These are phyloP conservation scores for Plasmodium gallinaceum DNA, from an alignment of 169 alveolate species.

Conservation along the genomic window DNA sequence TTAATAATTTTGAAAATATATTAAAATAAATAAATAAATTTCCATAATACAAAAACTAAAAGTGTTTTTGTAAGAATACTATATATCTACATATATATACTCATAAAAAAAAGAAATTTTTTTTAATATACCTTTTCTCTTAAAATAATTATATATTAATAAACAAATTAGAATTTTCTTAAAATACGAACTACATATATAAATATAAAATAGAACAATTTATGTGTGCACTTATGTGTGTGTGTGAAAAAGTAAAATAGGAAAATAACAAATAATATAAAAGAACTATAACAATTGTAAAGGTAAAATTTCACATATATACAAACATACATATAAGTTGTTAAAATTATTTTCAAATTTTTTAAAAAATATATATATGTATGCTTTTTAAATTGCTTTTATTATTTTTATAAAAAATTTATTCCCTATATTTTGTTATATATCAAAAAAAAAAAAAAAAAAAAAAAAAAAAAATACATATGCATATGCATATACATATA, in stretches of 20 bases:
- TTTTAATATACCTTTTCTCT: neutral
- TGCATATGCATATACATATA: too few relatives aligned
- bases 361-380: neutral
- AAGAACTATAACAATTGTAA: neutral
- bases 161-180: neutral
- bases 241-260: neutral
- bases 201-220: neutral
- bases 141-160: neutral
- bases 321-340: too few relatives aligned
- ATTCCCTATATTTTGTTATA: neutral
- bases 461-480: conserved; percentile 10
- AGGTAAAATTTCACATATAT: too few relatives aligned
- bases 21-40: too few relatives aligned
- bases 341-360: too few relatives aligned
- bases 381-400: neutral
- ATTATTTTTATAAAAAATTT: neutral
- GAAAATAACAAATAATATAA: neutral
- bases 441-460: conserved; percentile 19
- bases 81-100: neutral
- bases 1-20: too few relatives aligned
- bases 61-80: neutral
- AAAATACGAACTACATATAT: neutral
- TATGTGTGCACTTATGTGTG: conserved; percentile 1
- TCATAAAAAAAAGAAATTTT: neutral
- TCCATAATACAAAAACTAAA: too few relatives aligned